Percentiles rank a stretch among this genome's conserved stretches.
Conservation (phyloP, 2,329 filamentous ascomycete species). For the Teratosphaeriaceae sp. region DNA sequence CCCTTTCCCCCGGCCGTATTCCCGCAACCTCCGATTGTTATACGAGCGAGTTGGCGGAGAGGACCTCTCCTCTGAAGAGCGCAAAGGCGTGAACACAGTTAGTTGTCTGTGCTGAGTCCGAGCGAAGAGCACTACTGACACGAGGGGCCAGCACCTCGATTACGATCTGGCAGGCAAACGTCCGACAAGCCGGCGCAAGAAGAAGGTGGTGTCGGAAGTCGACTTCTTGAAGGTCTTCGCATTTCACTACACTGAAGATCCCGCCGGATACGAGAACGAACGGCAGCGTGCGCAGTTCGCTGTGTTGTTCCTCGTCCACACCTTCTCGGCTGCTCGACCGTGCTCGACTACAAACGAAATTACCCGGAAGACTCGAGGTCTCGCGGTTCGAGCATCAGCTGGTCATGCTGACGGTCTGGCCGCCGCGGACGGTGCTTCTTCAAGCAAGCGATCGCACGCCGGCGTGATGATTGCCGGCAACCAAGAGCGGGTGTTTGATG, state of each 20-base stretch:
- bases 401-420: not conserved
- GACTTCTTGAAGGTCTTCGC: not conserved
- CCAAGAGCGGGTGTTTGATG: not conserved
- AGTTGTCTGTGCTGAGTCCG: too few species aligned
- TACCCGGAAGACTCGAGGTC: not conserved
- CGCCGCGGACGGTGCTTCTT: not conserved
- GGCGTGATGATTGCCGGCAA: not conserved
- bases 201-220: not conserved
- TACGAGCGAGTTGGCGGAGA: too few species aligned
- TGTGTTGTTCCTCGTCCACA: not conserved
- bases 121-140: too few species aligned
- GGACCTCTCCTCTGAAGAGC: too few species aligned
- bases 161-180: not conserved
- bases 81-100: too few species aligned
- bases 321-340: not conserved
- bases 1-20: too few species aligned
- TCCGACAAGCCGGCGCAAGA: not conserved
- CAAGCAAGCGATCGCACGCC: not conserved
- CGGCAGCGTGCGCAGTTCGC: constrained; percentile 1
- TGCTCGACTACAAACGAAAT: not conserved
- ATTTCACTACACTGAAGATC: not conserved
- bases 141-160: not conserved
- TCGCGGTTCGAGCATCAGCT: not conserved
- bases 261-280: not conserved
- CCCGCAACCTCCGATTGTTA: too few species aligned